A percentile compares a stretch with the other conserved stretches of the same genome.
phyloP scores from a whole-genome alignment of 305 asterid species.

The Solanum aculeatissimum region DNA sequence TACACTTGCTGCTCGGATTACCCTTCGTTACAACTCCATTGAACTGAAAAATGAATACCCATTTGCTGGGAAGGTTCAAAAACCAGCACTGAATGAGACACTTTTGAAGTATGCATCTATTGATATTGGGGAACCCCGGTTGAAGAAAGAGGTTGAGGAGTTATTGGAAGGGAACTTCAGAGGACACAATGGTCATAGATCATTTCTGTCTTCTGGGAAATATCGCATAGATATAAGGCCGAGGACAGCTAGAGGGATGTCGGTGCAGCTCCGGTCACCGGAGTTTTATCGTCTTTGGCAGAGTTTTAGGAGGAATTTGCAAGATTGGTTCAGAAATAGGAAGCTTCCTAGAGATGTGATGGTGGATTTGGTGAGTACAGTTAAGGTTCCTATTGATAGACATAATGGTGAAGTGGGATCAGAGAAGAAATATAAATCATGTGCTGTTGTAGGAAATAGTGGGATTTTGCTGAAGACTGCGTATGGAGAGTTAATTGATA shows the following conservation, averaged over 20 bases:
- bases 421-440: conserved; percentile 32
- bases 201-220: conserved; percentile 65
- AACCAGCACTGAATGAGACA: conserved; percentile 28
- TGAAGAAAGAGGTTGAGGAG: conserved; percentile 65
- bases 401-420: conserved; percentile 12
- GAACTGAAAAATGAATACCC: conserved; percentile 28
- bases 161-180: conserved; percentile 59
- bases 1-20: conserved; percentile 35
- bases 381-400: conserved; percentile 20
- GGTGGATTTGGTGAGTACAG: conserved; percentile 28
- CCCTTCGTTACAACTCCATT: conserved; percentile 32
- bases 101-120: conserved; percentile 48
- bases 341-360: conserved; percentile 33
- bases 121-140: conserved; percentile 47
- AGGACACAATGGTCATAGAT: conserved; percentile 52
- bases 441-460: conserved; percentile 97
- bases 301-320: conserved; percentile 43
- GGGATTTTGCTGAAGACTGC: conserved; percentile 58
- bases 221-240: conserved; percentile 35
- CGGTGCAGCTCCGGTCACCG: conserved; percentile 56
- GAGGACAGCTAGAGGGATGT: conserved; percentile 41
- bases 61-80: conserved; percentile 5
- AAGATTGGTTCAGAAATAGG: conserved; percentile 69
- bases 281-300: conserved; percentile 68
- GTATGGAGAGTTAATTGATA: conserved; percentile 52